These are phyloP conservation scores for Mimosa pudica DNA, from an alignment of 306 rosid species.

Conservation along the genomic window DNA sequence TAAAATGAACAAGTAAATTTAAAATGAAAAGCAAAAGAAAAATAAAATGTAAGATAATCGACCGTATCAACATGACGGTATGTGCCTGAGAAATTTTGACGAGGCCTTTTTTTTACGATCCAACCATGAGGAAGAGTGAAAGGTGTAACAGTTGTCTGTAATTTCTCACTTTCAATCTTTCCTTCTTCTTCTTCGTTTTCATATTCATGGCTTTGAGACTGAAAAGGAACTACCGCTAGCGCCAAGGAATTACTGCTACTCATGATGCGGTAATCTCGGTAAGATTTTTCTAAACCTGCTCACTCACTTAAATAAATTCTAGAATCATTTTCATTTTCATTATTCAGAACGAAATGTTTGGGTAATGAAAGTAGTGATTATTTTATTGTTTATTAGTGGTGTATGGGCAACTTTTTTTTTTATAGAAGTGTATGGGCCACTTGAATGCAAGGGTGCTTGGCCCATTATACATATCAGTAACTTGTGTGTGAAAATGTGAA, in stretches of 20 bases:
- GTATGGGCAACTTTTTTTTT: no score
- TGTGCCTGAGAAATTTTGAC: background rate
- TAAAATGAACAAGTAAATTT: background rate
- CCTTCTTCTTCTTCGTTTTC: constrained; percentile 1
- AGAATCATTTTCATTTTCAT: background rate
- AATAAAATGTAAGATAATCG: background rate
- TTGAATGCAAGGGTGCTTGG: background rate
- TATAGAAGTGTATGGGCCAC: background rate
- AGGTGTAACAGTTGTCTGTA: constrained; percentile 31
- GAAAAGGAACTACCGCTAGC: constrained; percentile 28
- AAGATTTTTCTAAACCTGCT: background rate
- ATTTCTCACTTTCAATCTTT: constrained; percentile 8
- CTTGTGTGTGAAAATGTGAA: background rate
- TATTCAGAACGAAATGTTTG: no score
- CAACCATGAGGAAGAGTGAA: constrained; percentile 57
- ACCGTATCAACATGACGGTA: constrained; percentile 46
- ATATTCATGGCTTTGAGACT: background rate
- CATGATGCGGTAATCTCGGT: background rate
- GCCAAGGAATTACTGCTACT: constrained; percentile 1
- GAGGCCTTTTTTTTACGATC: constrained; percentile 48
- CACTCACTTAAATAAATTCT: background rate
- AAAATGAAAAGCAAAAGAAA: background rate
- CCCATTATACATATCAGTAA: background rate
- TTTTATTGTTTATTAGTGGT: no score
- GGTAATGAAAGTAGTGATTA: no score